Evolutionary conservation across 2,329 filamentous ascomycete species (phyloP).

Genomic region (Intubia oerlemansii): DNA sequence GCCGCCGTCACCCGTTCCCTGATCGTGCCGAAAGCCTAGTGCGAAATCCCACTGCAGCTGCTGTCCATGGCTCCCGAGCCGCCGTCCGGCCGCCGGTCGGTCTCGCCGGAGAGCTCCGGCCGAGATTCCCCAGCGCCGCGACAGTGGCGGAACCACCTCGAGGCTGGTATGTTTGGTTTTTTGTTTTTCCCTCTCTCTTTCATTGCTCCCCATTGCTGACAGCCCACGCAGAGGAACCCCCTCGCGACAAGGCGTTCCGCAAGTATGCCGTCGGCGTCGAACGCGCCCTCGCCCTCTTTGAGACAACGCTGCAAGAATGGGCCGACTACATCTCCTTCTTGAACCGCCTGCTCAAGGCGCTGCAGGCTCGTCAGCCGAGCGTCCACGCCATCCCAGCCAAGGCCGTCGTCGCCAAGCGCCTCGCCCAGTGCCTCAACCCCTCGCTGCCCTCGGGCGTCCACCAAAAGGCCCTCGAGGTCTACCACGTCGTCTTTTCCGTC

Average conservation of each 20-base stretch:
- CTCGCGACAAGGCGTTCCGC: conserved; percentile 54
- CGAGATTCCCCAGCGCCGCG: conserved; percentile 54
- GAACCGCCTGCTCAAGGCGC: conserved; percentile 74
- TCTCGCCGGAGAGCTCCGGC: conserved; percentile 68
- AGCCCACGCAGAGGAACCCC: too few relatives aligned
- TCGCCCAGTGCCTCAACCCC: conserved; percentile 89
- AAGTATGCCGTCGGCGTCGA: conserved; percentile 82
- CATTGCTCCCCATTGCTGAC: too few relatives aligned
- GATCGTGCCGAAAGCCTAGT: too few relatives aligned
- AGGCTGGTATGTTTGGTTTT: conserved; percentile 38
- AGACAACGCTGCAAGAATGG: conserved; percentile 92
- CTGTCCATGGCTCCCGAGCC: conserved; percentile 53
- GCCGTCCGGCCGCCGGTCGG: conserved; percentile 30
- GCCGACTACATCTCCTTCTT: conserved; percentile 98
- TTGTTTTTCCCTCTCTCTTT: background rate
- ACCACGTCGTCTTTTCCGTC: conserved; percentile 68
- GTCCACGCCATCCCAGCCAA: conserved; percentile 57
- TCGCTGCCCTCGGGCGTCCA: conserved; percentile 87
- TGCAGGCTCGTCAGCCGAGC: conserved; percentile 65
- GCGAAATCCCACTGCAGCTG: too few relatives aligned
- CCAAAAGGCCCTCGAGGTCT: conserved; percentile 91
- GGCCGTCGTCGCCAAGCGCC: conserved; percentile 62
- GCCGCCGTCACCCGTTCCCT: too few relatives aligned
- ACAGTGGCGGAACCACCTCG: conserved; percentile 57
- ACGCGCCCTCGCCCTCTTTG: conserved; percentile 71